Percentiles rank a stretch among this genome's conserved stretches.
Evolutionary conservation across 768 basidiomycete genomes (phyloP).

Genomic region (Rhizopogon salebrosus): DNA sequence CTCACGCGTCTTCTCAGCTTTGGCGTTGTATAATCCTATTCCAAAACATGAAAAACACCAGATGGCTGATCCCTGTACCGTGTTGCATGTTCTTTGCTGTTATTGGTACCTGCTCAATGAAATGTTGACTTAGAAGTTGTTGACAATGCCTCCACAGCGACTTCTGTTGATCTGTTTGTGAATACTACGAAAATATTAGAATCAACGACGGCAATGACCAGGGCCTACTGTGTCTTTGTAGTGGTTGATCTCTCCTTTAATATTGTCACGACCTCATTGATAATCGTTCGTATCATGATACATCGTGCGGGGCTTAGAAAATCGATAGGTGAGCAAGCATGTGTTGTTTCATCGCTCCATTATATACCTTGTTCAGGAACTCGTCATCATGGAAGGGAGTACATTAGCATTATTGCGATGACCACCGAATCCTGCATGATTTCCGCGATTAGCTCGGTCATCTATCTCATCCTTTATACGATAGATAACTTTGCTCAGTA

Average conservation of each 20-base stretch:
- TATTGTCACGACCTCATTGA: neutral
- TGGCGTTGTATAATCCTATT: neutral
- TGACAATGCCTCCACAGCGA: neutral
- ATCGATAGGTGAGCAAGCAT: neutral
- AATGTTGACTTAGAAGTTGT: neutral
- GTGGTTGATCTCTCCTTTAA: neutral
- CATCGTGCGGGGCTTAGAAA: neutral
- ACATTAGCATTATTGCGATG: neutral
- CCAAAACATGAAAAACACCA: neutral
- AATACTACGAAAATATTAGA: neutral
- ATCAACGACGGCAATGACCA: neutral
- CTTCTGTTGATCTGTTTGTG: neutral
- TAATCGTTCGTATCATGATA: neutral
- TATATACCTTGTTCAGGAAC: neutral
- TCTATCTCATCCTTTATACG: constrained; percentile 1
- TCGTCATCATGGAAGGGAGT: neutral
- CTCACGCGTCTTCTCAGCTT: neutral
- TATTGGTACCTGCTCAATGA: neutral
- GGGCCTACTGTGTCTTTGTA: neutral
- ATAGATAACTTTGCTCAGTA: constrained; percentile 1
- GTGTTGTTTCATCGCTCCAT: neutral
- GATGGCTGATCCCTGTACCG: neutral
- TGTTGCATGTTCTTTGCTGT: neutral
- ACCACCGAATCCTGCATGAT: constrained; percentile 1
- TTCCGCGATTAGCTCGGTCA: constrained; percentile 1